Evolutionary conservation across 352 stramenopile genomes (phyloP), one percentile per base, ranked within the genome.

Genomic region (Phytophthora fragariae): DNA sequence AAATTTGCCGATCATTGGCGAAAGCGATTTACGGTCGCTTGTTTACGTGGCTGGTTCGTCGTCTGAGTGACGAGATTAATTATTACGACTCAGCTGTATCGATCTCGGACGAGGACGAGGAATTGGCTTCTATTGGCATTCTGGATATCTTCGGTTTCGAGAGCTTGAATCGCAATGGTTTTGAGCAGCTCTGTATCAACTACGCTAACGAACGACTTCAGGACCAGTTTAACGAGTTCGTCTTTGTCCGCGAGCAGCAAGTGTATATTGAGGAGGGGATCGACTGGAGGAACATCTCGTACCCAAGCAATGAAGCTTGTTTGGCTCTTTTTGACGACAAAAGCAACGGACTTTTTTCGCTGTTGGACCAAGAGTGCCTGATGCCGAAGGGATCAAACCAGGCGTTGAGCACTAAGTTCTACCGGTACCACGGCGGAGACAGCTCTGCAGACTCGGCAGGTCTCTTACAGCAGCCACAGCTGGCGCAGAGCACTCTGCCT

Each of bases 1-100:
- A 99, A 63, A 95, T 95, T 8, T 91, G 92, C 33, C 91, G 98
- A 64, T 98, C 97, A 0, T 82, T 99, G 1, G 95, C 97, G 12
- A 99, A 99, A 74, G 91, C 96, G 11, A 96, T 98, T 10, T 99
- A 99, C 72, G 94, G 92, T 7, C 89, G 92, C 2, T 80, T 99
- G 1, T 99, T 99, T 80, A 90, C 93, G 33, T 99, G 94, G 84
- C 91, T 99, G 52, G 97, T 99, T 5, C 75, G 81, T 8, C 86
- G 90, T 29, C 68, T 97, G 27, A 95, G 86, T 61, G 87, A 93
- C 49, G 84, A 86, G n/a, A 95, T 94, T 57, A 93, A 94, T 58
- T 92, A 86, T 58, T 82, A 72, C 33, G 79, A 92, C 21, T 83
- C 71, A n/a, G 37, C 75, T 3, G 57, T 63, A 24, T 85, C 75